Evolutionary conservation across 2,329 filamentous ascomycete genomes (phyloP).

Genomic region (Diaporthe ampelina): DNA sequence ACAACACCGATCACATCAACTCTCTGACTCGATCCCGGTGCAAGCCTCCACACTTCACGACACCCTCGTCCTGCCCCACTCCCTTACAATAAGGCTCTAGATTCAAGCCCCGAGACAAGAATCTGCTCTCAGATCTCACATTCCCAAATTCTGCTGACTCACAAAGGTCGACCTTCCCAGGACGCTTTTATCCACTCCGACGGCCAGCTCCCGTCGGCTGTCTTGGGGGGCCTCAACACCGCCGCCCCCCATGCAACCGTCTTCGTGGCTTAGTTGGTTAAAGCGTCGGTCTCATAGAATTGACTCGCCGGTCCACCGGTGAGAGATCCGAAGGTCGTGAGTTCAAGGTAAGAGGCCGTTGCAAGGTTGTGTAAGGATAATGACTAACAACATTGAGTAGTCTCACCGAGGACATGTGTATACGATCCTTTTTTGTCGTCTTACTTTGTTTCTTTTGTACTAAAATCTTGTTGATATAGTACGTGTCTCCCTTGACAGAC

Average conservation of each 20-base stretch:
- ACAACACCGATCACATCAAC: not conserved
- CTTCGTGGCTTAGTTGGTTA: constrained; percentile 56
- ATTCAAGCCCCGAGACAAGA: not conserved
- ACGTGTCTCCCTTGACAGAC: not conserved
- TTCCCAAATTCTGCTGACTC: not conserved
- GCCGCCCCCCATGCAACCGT: constrained; percentile 33
- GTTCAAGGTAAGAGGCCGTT: constrained; percentile 49
- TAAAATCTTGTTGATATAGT: not conserved
- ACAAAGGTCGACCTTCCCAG: not conserved
- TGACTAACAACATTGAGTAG: constrained; percentile 39
- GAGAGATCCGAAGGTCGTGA: constrained; percentile 57
- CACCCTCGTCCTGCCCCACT: not conserved
- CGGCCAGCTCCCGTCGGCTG: not conserved
- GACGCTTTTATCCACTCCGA: not conserved
- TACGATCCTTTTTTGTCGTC: not conserved
- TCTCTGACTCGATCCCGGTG: not conserved
- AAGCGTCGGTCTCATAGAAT: constrained; percentile 54
- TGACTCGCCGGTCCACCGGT: constrained; percentile 37
- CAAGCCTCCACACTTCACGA: constrained; percentile 13
- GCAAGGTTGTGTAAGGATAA: not conserved
- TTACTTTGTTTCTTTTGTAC: not conserved
- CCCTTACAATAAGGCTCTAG: no score
- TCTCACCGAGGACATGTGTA: constrained; percentile 54
- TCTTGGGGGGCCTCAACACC: not conserved
- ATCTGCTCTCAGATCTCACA: not conserved